phyloP scores from a whole-genome alignment of 345 rosid species.

The Turnera subulata region DNA sequence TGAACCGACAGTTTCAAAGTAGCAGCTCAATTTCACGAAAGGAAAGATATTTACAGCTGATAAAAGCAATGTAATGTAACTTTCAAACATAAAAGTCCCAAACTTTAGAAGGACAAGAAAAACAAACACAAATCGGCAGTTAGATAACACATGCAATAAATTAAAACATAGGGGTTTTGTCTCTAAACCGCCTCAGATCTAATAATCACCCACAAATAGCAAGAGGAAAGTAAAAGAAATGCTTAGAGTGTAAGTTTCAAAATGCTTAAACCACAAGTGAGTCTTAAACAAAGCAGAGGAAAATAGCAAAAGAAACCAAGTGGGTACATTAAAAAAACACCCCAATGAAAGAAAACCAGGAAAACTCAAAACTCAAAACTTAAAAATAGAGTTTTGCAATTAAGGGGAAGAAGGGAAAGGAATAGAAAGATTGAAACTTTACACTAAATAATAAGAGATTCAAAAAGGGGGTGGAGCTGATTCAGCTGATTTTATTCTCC shows the following conservation, averaged over 20 bases:
- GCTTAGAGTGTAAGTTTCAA: conserved; percentile 40
- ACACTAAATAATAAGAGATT: too few species aligned
- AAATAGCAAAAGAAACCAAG: too few species aligned
- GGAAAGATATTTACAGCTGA: conserved; percentile 15
- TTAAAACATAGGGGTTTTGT: conserved; percentile 22
- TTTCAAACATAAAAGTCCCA: conserved; percentile 9
- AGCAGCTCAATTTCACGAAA: neutral
- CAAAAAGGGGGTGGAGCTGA: too few species aligned
- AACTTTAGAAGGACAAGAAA: neutral
- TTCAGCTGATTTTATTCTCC: too few species aligned
- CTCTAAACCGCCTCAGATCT: conserved; percentile 36
- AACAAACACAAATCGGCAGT: neutral
- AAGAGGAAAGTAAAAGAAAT: conserved; percentile 3
- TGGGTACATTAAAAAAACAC: too few species aligned
- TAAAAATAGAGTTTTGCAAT: too few species aligned
- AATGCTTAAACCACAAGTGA: conserved; percentile 40
- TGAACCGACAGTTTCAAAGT: neutral
- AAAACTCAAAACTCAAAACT: too few species aligned
- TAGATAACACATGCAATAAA: conserved; percentile 21
- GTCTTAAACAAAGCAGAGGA: conserved; percentile 15
- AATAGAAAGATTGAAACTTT: too few species aligned
- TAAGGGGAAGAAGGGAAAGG: too few species aligned
- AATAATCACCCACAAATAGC: conserved; percentile 11
- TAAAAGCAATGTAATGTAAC: conserved; percentile 24
- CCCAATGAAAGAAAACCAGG: too few species aligned